Percentiles rank a stretch among this genome's conserved stretches.
These are phyloP conservation scores for Cladosporium velox DNA, from an alignment of 2,329 filamentous ascomycete genomes.

Conservation along the genomic window DNA sequence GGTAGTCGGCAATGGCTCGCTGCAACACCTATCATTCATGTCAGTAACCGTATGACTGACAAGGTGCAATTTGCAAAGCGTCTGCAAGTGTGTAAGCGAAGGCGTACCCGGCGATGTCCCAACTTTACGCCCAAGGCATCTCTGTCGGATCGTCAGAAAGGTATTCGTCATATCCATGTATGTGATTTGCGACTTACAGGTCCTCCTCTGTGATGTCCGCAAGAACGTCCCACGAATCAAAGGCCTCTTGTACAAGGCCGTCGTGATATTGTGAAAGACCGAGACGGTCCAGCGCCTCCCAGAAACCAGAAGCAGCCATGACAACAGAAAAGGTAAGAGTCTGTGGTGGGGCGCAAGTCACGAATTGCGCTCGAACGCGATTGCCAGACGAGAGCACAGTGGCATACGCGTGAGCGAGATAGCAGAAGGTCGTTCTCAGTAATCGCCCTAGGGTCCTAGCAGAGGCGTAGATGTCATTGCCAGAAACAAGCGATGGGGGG, in stretches of 20 bases:
- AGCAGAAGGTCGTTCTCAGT: slow-evolving; percentile 10
- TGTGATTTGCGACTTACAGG: slow-evolving; percentile 56
- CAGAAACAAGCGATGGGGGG: slow-evolving; percentile 12
- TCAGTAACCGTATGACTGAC: not conserved
- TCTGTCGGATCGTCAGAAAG: slow-evolving; percentile 43
- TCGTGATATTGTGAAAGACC: slow-evolving; percentile 77
- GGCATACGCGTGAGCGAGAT: slow-evolving; percentile 11
- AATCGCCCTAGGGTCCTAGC: not conserved
- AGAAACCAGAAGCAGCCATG: slow-evolving; percentile 54
- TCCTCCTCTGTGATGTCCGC: slow-evolving; percentile 83
- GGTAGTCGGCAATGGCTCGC: slow-evolving; percentile 72
- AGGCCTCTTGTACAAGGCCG: slow-evolving; percentile 73
- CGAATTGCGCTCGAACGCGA: slow-evolving; percentile 10
- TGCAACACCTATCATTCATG: slow-evolving; percentile 71
- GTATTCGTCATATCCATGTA: not conserved
- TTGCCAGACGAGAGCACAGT: slow-evolving; percentile 10
- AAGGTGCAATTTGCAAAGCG: not conserved
- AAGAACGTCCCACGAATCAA: slow-evolving; percentile 82
- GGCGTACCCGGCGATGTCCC: slow-evolving; percentile 73
- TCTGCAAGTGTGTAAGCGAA: not conserved
- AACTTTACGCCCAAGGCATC: slow-evolving; percentile 76
- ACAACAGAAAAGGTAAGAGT: not conserved
- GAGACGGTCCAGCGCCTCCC: slow-evolving; percentile 69
- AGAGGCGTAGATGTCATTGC: slow-evolving; percentile 16
- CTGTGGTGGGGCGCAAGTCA: slow-evolving; percentile 7